A percentile compares a stretch with the other conserved stretches of the same genome.
phyloP scores from a whole-genome alignment of 805 yeast genomes.

The Candida insectalens region DNA sequence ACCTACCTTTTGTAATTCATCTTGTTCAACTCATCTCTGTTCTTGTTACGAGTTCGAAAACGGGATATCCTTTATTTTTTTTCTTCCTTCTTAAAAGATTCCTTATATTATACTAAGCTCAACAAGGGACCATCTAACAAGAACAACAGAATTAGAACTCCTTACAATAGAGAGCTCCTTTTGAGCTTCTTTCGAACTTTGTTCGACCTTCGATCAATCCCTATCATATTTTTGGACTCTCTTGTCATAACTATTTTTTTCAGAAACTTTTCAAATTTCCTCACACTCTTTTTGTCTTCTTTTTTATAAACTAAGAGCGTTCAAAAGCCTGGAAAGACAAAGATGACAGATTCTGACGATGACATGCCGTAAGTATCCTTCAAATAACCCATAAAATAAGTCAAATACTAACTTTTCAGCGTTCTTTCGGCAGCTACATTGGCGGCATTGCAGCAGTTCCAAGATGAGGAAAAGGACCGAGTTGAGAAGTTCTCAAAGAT shows the following conservation, averaged over 20 bases:
- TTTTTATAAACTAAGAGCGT: neutral
- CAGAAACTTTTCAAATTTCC: neutral
- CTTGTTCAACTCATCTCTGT: too few relatives aligned
- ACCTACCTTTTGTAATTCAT: too few relatives aligned
- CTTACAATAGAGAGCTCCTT: too few relatives aligned
- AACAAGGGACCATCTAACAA: too few relatives aligned
- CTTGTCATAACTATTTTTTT: neutral
- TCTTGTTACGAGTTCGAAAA: too few relatives aligned
- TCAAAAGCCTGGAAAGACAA: neutral
- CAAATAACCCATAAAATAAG: neutral
- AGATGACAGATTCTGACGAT: conserved; percentile 17
- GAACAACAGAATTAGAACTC: too few relatives aligned
- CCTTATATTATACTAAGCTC: too few relatives aligned
- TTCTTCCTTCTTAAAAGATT: too few relatives aligned
- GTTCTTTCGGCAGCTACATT: conserved; percentile 38
- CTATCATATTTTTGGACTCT: too few relatives aligned
- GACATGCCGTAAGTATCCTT: conserved; percentile 18
- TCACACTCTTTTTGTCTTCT: neutral
- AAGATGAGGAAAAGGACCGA: conserved; percentile 50
- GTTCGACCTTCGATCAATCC: too few relatives aligned
- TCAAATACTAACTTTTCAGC: conserved; percentile 11
- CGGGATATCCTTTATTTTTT: too few relatives aligned
- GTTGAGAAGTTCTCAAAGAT: conserved; percentile 46
- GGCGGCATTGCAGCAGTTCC: conserved; percentile 56
- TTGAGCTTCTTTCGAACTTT: too few relatives aligned